phyloP scores from a whole-genome alignment of 768 basidiomycete genomes.

The Leccinellum luteum region DNA sequence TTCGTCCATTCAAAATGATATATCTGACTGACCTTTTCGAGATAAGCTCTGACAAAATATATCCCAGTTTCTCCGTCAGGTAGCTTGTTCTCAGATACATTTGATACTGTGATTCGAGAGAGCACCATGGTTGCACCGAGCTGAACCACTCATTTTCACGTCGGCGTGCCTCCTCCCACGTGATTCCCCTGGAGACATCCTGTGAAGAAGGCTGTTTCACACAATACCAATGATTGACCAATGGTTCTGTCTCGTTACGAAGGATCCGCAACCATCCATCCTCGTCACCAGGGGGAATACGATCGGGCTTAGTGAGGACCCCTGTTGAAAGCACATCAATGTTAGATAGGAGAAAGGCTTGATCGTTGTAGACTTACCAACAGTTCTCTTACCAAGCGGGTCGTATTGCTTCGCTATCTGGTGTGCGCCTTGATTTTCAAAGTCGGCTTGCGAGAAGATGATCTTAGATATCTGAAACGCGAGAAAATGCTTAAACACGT shows the following conservation, averaged over 20 bases:
- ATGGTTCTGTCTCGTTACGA: constrained; percentile 44
- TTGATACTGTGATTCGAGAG: constrained; percentile 48
- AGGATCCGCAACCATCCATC: constrained; percentile 55
- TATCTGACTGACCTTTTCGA: constrained; percentile 51
- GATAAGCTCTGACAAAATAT: constrained; percentile 61
- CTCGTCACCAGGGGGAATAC: constrained; percentile 35
- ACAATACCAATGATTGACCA: constrained; percentile 34
- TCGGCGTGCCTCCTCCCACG: constrained; percentile 59
- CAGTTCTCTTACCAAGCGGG: constrained; percentile 61
- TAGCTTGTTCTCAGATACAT: constrained; percentile 54
- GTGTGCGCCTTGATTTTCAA: constrained; percentile 76
- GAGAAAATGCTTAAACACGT: neutral
- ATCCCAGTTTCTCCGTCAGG: constrained; percentile 56
- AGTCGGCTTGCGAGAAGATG: constrained; percentile 57
- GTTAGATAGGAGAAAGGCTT: constrained; percentile 47
- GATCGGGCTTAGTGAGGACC: constrained; percentile 67
- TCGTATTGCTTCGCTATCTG: constrained; percentile 60
- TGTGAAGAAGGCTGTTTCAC: constrained; percentile 40
- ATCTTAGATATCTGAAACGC: constrained; percentile 34
- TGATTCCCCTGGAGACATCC: constrained; percentile 22
- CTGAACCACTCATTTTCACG: constrained; percentile 60
- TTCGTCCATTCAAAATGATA: neutral
- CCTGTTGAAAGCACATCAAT: constrained; percentile 3
- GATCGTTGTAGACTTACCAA: constrained; percentile 51
- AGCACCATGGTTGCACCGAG: constrained; percentile 50